phyloP scores from a whole-genome alignment of 2,329 filamentous ascomycete species.

The Aspergillus fijiensis region DNA sequence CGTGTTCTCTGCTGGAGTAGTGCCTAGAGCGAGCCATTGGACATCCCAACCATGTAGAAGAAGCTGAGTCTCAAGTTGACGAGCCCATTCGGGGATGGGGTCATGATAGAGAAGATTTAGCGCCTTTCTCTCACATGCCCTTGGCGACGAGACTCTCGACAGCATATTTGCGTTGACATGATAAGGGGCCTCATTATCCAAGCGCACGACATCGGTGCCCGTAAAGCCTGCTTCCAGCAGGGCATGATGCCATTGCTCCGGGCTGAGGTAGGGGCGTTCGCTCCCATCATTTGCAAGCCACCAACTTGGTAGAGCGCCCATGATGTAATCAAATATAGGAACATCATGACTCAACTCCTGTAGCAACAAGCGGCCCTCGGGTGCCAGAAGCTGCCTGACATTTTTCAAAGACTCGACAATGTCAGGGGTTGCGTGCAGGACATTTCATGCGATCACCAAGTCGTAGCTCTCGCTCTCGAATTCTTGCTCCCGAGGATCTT shows the following conservation, averaged over 20 bases:
- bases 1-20: neutral
- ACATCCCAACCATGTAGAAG: neutral
- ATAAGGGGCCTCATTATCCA: slow-evolving; percentile 17
- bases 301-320: slow-evolving; percentile 31
- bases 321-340: neutral
- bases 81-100: neutral
- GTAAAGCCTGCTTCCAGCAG: slow-evolving; percentile 33
- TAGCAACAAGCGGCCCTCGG: too few relatives aligned
- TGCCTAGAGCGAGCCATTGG: slow-evolving; percentile 1
- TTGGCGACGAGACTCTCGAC: neutral
- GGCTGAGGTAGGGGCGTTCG: slow-evolving; percentile 25
- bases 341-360: neutral
- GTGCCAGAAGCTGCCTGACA: too few relatives aligned
- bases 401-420: too few relatives aligned
- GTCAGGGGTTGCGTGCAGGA: too few relatives aligned
- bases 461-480: too few relatives aligned
- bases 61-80: neutral
- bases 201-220: slow-evolving; percentile 25
- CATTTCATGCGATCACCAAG: too few relatives aligned
- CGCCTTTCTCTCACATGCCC: neutral
- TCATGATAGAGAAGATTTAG: neutral
- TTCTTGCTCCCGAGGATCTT: too few relatives aligned
- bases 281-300: slow-evolving; percentile 30
- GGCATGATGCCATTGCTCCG: slow-evolving; percentile 27
- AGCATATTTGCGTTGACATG: slow-evolving; percentile 8